Base-by-base conservation (phyloP, 371 early-diverging fungal genomes). In the Mortierella sp. region DNA sequence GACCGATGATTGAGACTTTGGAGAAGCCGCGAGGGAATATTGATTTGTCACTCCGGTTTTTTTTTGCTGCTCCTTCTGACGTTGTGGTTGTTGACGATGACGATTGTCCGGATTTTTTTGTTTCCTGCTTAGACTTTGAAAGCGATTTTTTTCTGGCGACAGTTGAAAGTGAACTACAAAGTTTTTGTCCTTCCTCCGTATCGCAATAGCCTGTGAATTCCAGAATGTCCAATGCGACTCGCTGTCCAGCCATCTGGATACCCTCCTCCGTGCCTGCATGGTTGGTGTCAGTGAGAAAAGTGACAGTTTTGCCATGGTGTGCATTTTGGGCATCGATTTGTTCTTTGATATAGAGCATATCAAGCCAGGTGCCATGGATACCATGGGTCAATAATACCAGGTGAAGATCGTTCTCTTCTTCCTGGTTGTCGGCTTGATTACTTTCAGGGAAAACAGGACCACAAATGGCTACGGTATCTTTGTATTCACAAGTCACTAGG, bases 271-370 rank as follows among this genome's bases (percentile, higher is more conserved):
- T 85, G 29, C 66, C 68, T 17, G 79, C 70, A 62, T 85, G 85
- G 61, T 82, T 82, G 42, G 83, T 78, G 64, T 85, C 84, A 12
- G 83, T 70, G 28, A 77, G 66, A 23, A 74, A 74, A 10, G 78
- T 71, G 34, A 82, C 66, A 2, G 83, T 81, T 34, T 64, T 65
- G 54, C 72, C 62, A 15, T 61, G 22, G 22, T 68, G 57, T 2
- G 47, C 64, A 45, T 66, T 69, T 2, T 64, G 57, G 12, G 74
- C 68, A 61, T 85, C 85, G 23, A 85, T 77, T 35, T 77, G 71
- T n/a, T 85, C 84, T 60, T 77, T 83, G n/a, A 85, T 47, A 32
- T 83, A 85, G 22, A 83, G 73, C 82, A 83, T 53, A 45, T 85
- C 85, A 22, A 83, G 64, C 73, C 76, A 75, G 12, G 75, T 63